Percentiles rank a stretch among this genome's conserved stretches.
Conservation (phyloP, 2,329 filamentous ascomycete genomes). For the Sporothrix sp. region DNA sequence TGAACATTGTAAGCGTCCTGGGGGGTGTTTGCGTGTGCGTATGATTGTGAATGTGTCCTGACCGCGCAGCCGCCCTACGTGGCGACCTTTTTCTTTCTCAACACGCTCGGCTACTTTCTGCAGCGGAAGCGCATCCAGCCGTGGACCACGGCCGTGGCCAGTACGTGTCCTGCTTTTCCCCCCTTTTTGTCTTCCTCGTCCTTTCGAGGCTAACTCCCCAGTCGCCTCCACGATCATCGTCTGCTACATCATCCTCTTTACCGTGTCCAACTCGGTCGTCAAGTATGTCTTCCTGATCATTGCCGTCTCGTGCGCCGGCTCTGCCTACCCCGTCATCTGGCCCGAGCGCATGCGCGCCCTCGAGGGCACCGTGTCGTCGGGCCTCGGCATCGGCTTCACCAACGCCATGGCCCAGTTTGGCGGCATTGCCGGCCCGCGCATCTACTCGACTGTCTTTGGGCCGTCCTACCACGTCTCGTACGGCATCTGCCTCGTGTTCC, state of each 20-base stretch:
- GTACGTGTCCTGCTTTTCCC: constrained; percentile 20
- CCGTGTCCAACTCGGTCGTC: constrained; percentile 25
- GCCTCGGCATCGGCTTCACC: constrained; percentile 32
- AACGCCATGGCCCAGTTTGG: constrained; percentile 35
- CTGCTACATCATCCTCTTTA: constrained; percentile 31
- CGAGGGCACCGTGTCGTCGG: constrained; percentile 31
- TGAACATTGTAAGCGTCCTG: constrained; percentile 34
- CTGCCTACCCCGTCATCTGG: constrained; percentile 35
- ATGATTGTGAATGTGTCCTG: not conserved
- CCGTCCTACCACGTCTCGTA: constrained; percentile 30
- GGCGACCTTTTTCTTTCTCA: constrained; percentile 29
- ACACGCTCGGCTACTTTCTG: constrained; percentile 26
- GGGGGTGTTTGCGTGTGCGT: not conserved
- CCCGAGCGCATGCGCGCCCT: constrained; percentile 33
- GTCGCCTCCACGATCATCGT: constrained; percentile 29
- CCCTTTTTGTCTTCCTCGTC: constrained; percentile 12
- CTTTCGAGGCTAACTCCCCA: constrained; percentile 3
- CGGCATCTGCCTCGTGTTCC: constrained; percentile 24
- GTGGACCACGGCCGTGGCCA: constrained; percentile 30
- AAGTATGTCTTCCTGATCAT: constrained; percentile 30
- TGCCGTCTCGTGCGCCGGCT: constrained; percentile 28
- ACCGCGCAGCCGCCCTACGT: constrained; percentile 27
- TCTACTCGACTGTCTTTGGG: constrained; percentile 32
- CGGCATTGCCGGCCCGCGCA: constrained; percentile 31
- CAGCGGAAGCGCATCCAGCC: constrained; percentile 28